Base-by-base conservation (phyloP, 345 rosid species). In the Laguncularia racemosa region DNA sequence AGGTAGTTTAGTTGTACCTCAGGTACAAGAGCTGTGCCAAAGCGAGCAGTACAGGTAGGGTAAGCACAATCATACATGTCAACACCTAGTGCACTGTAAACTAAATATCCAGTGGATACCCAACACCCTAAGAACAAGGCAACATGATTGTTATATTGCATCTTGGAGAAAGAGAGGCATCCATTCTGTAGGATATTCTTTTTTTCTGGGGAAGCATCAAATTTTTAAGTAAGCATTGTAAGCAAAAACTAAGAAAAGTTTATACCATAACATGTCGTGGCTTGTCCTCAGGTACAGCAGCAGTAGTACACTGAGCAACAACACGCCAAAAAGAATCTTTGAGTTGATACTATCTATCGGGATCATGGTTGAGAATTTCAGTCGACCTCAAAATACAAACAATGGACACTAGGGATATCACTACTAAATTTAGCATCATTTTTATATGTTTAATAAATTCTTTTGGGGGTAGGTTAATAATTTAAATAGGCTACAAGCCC, bases 311-410 rank as follows among this genome's bases (percentile, higher is more conserved):
- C 69, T 82, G 95, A 64, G 91, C 91, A 69, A 87, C 89, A 64
- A 87, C 83, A 53, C 89, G 89, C 89, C 91, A 84, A 78, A 87
- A 87, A 57, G 91, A 84, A 70, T 87, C 91, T 73, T 87, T 84
- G 55, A 23, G 5, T 19, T 16, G 26, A 14, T 10, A 16, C 12
- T 19, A 51, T 6, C 26, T 19, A 51, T 15, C 26, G 8, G 54
- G 26, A 16, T 4, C 1, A 51, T 6, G 7, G 40, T 3, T 33
- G 40, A 33, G 40, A 33, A 33, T 33, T 33, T 6, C 40, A 4
- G 9, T 33, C 9, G 7, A 33, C 40, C 9, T 33, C 40, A 33
- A 33, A 33, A 33, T 33, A 33, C 40, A 33, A 33, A 33, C 9
- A 33, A 33, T 6, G 40, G 11, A 33, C 9, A 33, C 9, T 1